Percentiles rank a stretch among this genome's conserved stretches.
Conservation (phyloP, 2,329 filamentous ascomycete genomes). For the Diaporthe aspalathi region DNA sequence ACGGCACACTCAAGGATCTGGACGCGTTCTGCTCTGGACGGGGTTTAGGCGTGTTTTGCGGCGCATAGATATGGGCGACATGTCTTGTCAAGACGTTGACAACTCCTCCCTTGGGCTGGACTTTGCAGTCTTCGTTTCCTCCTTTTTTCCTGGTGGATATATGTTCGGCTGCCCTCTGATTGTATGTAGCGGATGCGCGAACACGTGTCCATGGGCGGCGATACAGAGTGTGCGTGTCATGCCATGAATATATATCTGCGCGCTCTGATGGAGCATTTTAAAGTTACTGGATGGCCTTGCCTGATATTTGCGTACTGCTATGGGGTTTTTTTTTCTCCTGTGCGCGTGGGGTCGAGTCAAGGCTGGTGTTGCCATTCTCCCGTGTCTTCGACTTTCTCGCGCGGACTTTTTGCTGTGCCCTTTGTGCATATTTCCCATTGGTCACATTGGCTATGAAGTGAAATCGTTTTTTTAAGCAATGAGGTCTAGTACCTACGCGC, state of each 20-base stretch:
- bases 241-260: background rate
- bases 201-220: constrained; percentile 3
- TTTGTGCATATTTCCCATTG: background rate
- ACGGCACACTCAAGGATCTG: no score
- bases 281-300: background rate
- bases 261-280: constrained; percentile 9
- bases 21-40: no score
- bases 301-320: background rate
- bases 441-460: background rate
- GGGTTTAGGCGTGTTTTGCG: no score
- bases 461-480: no score
- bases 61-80: no score
- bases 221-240: constrained; percentile 4
- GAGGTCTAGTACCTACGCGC: background rate
- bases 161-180: background rate
- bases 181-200: background rate
- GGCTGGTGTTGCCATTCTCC: background rate
- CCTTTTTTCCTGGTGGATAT: background rate
- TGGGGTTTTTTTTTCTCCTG: background rate
- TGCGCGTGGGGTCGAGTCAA: background rate
- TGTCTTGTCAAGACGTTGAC: background rate
- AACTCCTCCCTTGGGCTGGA: no score
- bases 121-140: background rate
- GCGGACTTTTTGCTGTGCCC: background rate
- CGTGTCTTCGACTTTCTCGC: background rate